Evolutionary conservation across 805 yeast species (phyloP).

Genomic region (Millerozyma acaciae): DNA sequence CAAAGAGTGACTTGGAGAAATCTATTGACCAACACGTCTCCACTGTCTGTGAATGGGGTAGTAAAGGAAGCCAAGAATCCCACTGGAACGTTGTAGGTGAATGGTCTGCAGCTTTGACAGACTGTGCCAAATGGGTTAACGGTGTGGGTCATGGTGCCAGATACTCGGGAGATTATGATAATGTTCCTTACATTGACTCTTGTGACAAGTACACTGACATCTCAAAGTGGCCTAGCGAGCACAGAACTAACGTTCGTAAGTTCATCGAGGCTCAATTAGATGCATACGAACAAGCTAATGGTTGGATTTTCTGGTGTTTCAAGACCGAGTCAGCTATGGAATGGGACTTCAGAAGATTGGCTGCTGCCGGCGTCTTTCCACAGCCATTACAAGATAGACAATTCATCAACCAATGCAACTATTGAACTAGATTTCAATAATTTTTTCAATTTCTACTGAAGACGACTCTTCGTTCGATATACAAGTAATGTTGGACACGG

Average conservation of each 20-base stretch:
- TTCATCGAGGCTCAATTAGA: constrained; percentile 90
- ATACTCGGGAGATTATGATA: constrained; percentile 58
- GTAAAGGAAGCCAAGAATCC: constrained; percentile 39
- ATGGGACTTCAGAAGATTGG: constrained; percentile 75
- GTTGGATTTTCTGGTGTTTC: constrained; percentile 95
- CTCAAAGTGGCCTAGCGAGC: constrained; percentile 54
- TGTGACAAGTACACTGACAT: constrained; percentile 43
- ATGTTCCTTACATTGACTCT: constrained; percentile 49
- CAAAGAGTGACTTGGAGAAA: constrained; percentile 55
- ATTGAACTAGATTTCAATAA: constrained; percentile 9
- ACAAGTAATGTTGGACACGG: no score
- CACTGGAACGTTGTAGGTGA: constrained; percentile 84
- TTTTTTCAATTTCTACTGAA: not conserved
- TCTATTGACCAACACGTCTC: constrained; percentile 58
- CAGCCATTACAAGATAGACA: constrained; percentile 69
- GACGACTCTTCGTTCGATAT: no score
- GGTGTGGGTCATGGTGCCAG: constrained; percentile 84
- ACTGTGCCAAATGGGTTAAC: constrained; percentile 84
- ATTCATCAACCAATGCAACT: constrained; percentile 65
- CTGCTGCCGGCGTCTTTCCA: constrained; percentile 65
- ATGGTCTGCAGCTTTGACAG: constrained; percentile 90
- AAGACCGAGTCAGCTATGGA: constrained; percentile 80
- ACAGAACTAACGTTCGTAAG: constrained; percentile 55
- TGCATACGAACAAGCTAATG: constrained; percentile 64
- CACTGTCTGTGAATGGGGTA: constrained; percentile 30